A percentile compares a stretch with the other conserved stretches of the same genome.
Conservation (phyloP, 768 basidiomycete species). For the Gloeophyllum trabeum region DNA sequence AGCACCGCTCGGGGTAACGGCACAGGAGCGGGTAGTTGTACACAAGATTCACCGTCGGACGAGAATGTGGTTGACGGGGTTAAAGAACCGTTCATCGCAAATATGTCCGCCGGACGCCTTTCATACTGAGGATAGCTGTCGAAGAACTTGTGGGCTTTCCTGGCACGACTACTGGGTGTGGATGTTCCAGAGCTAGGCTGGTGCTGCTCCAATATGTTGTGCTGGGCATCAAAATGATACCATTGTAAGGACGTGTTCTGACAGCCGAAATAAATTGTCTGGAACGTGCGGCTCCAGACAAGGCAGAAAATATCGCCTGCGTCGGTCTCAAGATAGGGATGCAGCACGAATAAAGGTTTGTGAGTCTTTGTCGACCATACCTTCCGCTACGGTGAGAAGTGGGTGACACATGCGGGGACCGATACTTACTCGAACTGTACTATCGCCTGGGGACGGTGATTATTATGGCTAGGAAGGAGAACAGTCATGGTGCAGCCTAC, state of each 20-base stretch:
- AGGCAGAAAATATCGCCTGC: constrained; percentile 86
- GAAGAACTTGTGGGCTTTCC: constrained; percentile 79
- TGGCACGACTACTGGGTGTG: constrained; percentile 23
- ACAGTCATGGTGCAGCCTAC: constrained; percentile 26
- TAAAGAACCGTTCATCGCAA: constrained; percentile 37
- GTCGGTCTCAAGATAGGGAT: constrained; percentile 68
- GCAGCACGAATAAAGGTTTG: constrained; percentile 55
- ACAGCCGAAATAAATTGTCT: constrained; percentile 78
- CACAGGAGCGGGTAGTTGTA: constrained; percentile 4
- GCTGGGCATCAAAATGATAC: constrained; percentile 44
- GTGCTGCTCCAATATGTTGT: constrained; percentile 7
- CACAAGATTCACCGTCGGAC: background rate
- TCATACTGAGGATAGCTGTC: constrained; percentile 76
- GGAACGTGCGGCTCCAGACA: constrained; percentile 57
- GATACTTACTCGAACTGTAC: constrained; percentile 68
- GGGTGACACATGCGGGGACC: background rate
- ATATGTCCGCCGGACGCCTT: constrained; percentile 54
- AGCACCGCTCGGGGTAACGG: constrained; percentile 28
- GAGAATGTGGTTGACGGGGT: background rate
- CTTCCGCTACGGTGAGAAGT: constrained; percentile 22
- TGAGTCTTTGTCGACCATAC: constrained; percentile 75
- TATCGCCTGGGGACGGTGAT: constrained; percentile 48
- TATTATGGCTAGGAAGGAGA: background rate
- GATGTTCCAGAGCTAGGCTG: constrained; percentile 18
- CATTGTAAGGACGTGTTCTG: constrained; percentile 92